A percentile compares a stretch with the other conserved stretches of the same genome.
These are phyloP conservation scores for Xerocomellus intermedius DNA, from an alignment of 768 basidiomycete genomes.

Conservation along the genomic window DNA sequence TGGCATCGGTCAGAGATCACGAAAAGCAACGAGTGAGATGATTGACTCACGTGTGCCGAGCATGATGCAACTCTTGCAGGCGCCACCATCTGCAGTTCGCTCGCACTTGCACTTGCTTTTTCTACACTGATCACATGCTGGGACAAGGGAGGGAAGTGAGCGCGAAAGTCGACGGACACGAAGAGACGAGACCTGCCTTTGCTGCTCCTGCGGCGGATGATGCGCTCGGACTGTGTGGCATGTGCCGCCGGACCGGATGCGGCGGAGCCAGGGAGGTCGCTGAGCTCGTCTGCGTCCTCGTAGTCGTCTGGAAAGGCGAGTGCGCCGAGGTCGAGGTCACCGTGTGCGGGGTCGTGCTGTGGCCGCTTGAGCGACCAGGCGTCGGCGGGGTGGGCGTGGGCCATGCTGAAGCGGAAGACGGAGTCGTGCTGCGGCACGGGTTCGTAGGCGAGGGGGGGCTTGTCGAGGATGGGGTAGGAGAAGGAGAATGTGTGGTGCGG, in stretches of 20 bases:
- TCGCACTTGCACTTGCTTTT: slow-evolving; percentile 92
- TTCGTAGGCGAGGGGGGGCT: background rate
- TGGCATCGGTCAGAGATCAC: slow-evolving; percentile 10
- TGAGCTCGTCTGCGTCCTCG: slow-evolving; percentile 57
- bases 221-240: slow-evolving; percentile 40
- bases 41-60: slow-evolving; percentile 60
- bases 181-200: slow-evolving; percentile 49
- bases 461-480: slow-evolving; percentile 13
- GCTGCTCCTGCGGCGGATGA: slow-evolving; percentile 69
- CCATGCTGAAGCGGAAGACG: slow-evolving; percentile 30
- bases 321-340: slow-evolving; percentile 24
- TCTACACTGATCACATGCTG: slow-evolving; percentile 86
- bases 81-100: slow-evolving; percentile 53
- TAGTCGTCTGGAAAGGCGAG: slow-evolving; percentile 61
- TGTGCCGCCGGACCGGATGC: slow-evolving; percentile 22
- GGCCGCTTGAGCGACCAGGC: slow-evolving; percentile 24
- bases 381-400: slow-evolving; percentile 13
- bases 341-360: slow-evolving; percentile 7
- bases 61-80: slow-evolving; percentile 76
- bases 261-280: slow-evolving; percentile 38
- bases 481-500: slow-evolving; percentile 24
- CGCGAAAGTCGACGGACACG: background rate
- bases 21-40: background rate
- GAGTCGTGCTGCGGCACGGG: background rate
- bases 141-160: background rate